Percentiles rank a stretch among this genome's conserved stretches.
phyloP scores from a whole-genome alignment of 257 asterid genomes.

The Lavandula angustifolia region DNA sequence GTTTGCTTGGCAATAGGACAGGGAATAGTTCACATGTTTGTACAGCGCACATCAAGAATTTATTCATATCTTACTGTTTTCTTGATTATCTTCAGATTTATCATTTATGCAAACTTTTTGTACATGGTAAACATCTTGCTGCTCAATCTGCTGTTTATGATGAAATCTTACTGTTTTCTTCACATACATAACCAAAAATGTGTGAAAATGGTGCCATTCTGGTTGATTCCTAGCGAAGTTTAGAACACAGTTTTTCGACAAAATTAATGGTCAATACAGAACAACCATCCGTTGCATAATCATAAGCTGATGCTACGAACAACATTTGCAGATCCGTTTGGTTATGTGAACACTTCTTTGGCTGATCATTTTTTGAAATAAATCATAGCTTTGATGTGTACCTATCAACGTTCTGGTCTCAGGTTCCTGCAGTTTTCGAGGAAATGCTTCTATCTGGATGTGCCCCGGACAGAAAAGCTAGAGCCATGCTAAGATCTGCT shows the following conservation, averaged over 20 bases:
- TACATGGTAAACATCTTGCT: neutral
- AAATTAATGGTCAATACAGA: no score
- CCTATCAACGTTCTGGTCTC: constrained; percentile 26
- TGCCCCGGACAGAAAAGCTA: constrained; percentile 86
- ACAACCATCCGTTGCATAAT: no score
- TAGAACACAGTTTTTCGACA: no score
- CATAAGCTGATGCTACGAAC: no score
- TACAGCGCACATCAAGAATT: neutral
- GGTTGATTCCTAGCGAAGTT: no score
- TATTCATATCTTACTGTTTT: neutral
- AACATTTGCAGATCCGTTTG: no score
- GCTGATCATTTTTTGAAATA: no score
- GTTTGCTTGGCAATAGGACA: neutral
- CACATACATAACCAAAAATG: neutral
- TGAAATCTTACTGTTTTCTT: neutral
- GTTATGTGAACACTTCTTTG: no score
- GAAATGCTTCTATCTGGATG: constrained; percentile 91
- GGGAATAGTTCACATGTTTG: neutral
- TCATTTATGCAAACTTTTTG: neutral
- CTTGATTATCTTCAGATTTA: neutral
- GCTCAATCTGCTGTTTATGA: neutral
- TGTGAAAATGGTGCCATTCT: no score
- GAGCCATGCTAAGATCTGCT: constrained; percentile 95
- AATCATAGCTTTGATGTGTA: neutral
- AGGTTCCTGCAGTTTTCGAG: constrained; percentile 95